Base-by-base conservation (phyloP, 345 rosid genomes). In the Streptanthus diversifolius region DNA sequence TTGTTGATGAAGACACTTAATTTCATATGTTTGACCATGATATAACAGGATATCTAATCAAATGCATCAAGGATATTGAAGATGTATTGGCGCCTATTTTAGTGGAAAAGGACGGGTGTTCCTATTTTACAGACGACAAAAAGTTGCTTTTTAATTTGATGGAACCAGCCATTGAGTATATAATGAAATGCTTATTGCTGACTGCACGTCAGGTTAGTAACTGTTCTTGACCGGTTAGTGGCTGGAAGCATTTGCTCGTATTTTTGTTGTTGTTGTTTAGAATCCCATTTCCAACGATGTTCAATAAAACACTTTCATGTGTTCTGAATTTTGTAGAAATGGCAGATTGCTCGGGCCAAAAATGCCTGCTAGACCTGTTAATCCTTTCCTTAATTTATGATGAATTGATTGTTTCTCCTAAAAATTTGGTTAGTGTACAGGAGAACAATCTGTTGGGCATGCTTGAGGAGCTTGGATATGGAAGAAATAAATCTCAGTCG, bases 141-240 rank as follows among this genome's bases (percentile, higher is more conserved):
- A 86, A 77, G 73, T 63, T 82, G 79, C 85, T 86, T 70, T 79
- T 87, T 77, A 80, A 69, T 72, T 77, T 90, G 85, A 83, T 93
- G 80, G 98, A 90, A 72, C 97, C 98, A 66, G 71, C 92, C 35
- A 80, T 93, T 61, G 92, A 87, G 75, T 84, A 87, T 76, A 76
- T 85, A 60, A 73, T 89, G 85, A 87, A 83, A 74, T 77, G 83
- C 87, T 74, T 90, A 54, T 82, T 93, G 75, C 81, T 75, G 63
- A 84, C 82, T 75, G 82, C 77, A 66, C 78, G 89, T 64, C 82
- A 82, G 97, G 98, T 93, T 71, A 80, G 90, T 84, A 43, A 70
- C 35, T 35, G 27, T 69, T 68, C 56, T 68, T 1, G 39, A 67
- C 12, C 8, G 1, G 18, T 37, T 65, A 45, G 66, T 55, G 24